Conservation (phyloP, 108 stramenopile genomes). For the Asterionellopsis glacialis region DNA sequence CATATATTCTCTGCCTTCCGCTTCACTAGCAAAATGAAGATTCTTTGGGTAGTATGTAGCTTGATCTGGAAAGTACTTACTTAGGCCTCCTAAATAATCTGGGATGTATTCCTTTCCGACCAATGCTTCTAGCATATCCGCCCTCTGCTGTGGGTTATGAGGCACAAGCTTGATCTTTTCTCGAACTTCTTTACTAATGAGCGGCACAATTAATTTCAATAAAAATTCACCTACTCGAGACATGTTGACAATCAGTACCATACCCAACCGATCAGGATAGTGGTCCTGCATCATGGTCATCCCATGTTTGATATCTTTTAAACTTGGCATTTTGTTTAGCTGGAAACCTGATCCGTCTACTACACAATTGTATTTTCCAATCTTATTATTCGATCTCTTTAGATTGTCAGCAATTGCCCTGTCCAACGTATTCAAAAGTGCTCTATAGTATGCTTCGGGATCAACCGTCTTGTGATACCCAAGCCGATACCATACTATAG, state of each 20-base stretch:
- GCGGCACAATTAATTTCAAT: slow-evolving; percentile 50
- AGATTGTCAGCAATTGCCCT: slow-evolving; percentile 49
- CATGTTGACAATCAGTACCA: slow-evolving; percentile 52
- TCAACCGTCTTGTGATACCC: slow-evolving; percentile 23
- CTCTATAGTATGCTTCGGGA: slow-evolving; percentile 32
- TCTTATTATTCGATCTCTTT: slow-evolving; percentile 33
- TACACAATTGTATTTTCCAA: slow-evolving; percentile 69
- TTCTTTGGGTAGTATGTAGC: slow-evolving; percentile 40
- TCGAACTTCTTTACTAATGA: slow-evolving; percentile 64
- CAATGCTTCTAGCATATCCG: slow-evolving; percentile 41
- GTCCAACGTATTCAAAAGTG: slow-evolving; percentile 49
- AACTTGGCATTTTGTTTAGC: slow-evolving; percentile 29
- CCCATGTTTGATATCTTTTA: slow-evolving; percentile 37
- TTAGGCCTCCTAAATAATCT: slow-evolving; percentile 52
- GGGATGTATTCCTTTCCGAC: slow-evolving; percentile 58
- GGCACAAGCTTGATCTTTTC: slow-evolving; percentile 70
- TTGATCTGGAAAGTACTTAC: slow-evolving; percentile 46
- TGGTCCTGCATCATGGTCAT: slow-evolving; percentile 74
- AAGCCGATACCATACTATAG: slow-evolving; percentile 64
- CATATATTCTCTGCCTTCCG: slow-evolving; percentile 37
- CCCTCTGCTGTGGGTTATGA: slow-evolving; percentile 20
- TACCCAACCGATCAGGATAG: slow-evolving; percentile 65
- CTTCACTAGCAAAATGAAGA: slow-evolving; percentile 36
- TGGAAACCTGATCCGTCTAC: slow-evolving; percentile 47
- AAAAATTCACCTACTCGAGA: slow-evolving; percentile 47